These are phyloP conservation scores for Crithidia fasciculata DNA, from an alignment of 208 protist genomes.

Conservation along the genomic window DNA sequence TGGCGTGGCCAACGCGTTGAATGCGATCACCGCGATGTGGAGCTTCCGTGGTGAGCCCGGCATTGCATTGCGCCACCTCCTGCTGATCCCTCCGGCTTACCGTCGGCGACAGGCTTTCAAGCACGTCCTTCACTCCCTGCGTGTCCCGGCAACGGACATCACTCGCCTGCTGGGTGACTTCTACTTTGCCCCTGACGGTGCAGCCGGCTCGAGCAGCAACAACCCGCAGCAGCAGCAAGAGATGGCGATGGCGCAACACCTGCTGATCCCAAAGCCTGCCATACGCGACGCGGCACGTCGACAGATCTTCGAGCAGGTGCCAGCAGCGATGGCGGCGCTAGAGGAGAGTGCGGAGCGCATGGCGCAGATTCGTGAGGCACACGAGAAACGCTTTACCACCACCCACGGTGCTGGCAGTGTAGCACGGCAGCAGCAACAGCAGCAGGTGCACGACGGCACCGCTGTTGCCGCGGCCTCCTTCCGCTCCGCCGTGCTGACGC, in stretches of 20 bases:
- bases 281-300: conserved; percentile 73
- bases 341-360: conserved; percentile 65
- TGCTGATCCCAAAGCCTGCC: conserved; percentile 75
- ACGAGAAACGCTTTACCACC: conserved; percentile 7
- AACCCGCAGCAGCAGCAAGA: conserved; percentile 31
- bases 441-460: not conserved
- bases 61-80: conserved; percentile 72
- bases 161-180: conserved; percentile 57
- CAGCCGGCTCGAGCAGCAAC: not conserved
- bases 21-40: conserved; percentile 88
- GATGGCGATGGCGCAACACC: conserved; percentile 66
- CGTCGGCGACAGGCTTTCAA: conserved; percentile 78
- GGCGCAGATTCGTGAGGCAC: conserved; percentile 36
- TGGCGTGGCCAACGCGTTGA: conserved; percentile 79
- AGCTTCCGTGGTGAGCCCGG: conserved; percentile 80
- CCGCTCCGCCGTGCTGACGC: not conserved
- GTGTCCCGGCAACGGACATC: conserved; percentile 66
- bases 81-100: conserved; percentile 79
- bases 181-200: conserved; percentile 64
- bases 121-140: conserved; percentile 74
- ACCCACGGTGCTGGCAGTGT: not conserved
- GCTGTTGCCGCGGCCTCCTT: conserved; percentile 13
- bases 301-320: conserved; percentile 71
- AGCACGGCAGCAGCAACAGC: conserved; percentile 4
- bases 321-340: conserved; percentile 60